Conservation (phyloP, 1,284 basidiomycete species). For the Moesziomyces antarcticus region DNA sequence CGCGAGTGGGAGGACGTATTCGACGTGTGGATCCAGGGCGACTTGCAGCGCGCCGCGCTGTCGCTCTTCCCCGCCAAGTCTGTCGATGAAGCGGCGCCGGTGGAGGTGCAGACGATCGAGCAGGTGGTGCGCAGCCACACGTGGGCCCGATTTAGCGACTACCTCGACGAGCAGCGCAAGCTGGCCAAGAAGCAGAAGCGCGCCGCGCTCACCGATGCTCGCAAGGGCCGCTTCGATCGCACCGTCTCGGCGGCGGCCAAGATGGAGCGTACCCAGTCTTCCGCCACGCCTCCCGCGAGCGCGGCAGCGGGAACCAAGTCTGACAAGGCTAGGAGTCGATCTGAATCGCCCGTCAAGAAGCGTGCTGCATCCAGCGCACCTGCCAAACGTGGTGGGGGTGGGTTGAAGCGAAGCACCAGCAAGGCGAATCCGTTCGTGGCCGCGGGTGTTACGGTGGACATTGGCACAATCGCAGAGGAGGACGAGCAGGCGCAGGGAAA, state of each 20-base stretch:
- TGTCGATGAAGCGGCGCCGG: constrained; percentile 17
- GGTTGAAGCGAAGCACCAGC: constrained; percentile 34
- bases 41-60: constrained; percentile 75
- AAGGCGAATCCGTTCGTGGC: constrained; percentile 32
- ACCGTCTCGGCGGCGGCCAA: constrained; percentile 39
- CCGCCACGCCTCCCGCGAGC: constrained; percentile 1
- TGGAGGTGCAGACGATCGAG: constrained; percentile 25
- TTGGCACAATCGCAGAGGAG: constrained; percentile 25
- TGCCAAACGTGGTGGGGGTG: constrained; percentile 3
- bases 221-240: constrained; percentile 31
- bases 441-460: constrained; percentile 16
- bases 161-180: constrained; percentile 43
- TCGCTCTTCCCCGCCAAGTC: constrained; percentile 49
- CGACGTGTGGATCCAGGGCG: constrained; percentile 89
- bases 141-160: constrained; percentile 34
- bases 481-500: constrained; percentile 28
- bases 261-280: constrained; percentile 22
- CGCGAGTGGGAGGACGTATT: constrained; percentile 91
- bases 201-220: constrained; percentile 10
- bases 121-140: constrained; percentile 29
- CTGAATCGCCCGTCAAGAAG: constrained; percentile 39
- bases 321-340: constrained; percentile 29
- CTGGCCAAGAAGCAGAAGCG: constrained; percentile 39
- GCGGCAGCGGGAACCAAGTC: constrained; percentile 12
- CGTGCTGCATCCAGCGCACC: not conserved